Evolutionary conservation across 2,329 filamentous ascomycete species (phyloP), one percentile per base, ranked within the genome.

Genomic region (Ciborinia camelliae): DNA sequence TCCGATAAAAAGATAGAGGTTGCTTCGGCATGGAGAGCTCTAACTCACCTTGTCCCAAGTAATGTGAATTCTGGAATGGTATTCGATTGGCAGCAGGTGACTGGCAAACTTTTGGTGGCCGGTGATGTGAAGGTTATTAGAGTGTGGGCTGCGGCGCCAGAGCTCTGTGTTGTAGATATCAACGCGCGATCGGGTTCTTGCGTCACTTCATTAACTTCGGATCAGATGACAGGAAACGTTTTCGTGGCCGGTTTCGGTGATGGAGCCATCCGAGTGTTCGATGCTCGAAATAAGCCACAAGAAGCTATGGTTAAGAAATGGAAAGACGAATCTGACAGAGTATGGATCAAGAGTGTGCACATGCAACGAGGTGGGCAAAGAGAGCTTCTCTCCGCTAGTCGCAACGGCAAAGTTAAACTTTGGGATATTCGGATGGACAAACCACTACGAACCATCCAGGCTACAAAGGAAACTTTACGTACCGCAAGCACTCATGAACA

Each of bases 81-180:
- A 32, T 96, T 98, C 75, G 94, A 99, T 76, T 99, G 95, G 95
- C 94, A 98, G 76, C 95, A 99, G 78, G 93, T 96, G n/a, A 91
- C 92, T 71, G 95, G 95, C 9, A 91, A 92, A 67, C 89, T 96
- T 9, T 83, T 99, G n/a, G 95, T 98, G 39, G 95, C 95, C 14
- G 95, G 95, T 52, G 95, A 99, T 75, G 92, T 97, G 62, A 91
- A 95, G 65, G 91, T 97, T 41, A 97, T 99, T 71, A 86, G 93
- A 43, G 91, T 98, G 41, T 99, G 95, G 95, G 95, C 96, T 74
- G 94, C 94, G 20, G 92, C 91, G 9, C 90, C 91, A 51, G 95
- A 99, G 81, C 89, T 95, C 45, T 98, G 94, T 78, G 86, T 92
- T 62, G 90, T 89, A 81, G 95, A 99, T 75, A 97, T 99, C 61